Percentiles rank a stretch among this genome's conserved stretches.
Conservation (phyloP, 495 filamentous ascomycete species). For the Sabuloglossum arenarium region DNA sequence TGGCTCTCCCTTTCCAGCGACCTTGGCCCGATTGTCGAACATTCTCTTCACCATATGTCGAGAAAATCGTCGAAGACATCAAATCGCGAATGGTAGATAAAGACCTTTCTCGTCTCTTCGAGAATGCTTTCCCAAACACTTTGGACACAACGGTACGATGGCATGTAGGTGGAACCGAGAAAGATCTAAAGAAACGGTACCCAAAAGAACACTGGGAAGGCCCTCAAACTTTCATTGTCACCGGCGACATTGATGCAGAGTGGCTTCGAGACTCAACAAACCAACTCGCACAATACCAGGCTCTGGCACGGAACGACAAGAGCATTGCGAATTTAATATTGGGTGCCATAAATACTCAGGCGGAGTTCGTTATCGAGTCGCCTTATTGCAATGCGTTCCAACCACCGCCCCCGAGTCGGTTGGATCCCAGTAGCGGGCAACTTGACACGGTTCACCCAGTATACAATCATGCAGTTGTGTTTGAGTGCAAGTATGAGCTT, state of each 20-base stretch:
- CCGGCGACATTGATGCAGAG: slow-evolving; percentile 95
- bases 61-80: slow-evolving; percentile 69
- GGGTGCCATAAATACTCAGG: slow-evolving; percentile 92
- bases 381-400: slow-evolving; percentile 99
- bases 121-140: slow-evolving; percentile 94
- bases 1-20: slow-evolving; percentile 76
- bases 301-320: slow-evolving; percentile 58
- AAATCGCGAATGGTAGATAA: slow-evolving; percentile 61
- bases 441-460: slow-evolving; percentile 67
- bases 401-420: slow-evolving; percentile 61
- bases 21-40: slow-evolving; percentile 66
- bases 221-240: slow-evolving; percentile 85
- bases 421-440: slow-evolving; percentile 54
- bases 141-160: slow-evolving; percentile 79
- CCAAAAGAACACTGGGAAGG: slow-evolving; percentile 49
- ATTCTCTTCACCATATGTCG: slow-evolving; percentile 66
- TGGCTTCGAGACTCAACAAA: slow-evolving; percentile 97
- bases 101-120: slow-evolving; percentile 82
- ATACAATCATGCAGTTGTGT: slow-evolving; percentile 69
- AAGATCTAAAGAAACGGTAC: slow-evolving; percentile 18
- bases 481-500: slow-evolving; percentile 98
- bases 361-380: slow-evolving; percentile 79
- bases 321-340: slow-evolving; percentile 59
- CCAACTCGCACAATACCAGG: slow-evolving; percentile 77
- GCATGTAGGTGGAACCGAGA: slow-evolving; percentile 35